Evolutionary conservation across 1,284 basidiomycete species (phyloP), one percentile per base, ranked within the genome.

Genomic region (Trametes hirsuta): DNA sequence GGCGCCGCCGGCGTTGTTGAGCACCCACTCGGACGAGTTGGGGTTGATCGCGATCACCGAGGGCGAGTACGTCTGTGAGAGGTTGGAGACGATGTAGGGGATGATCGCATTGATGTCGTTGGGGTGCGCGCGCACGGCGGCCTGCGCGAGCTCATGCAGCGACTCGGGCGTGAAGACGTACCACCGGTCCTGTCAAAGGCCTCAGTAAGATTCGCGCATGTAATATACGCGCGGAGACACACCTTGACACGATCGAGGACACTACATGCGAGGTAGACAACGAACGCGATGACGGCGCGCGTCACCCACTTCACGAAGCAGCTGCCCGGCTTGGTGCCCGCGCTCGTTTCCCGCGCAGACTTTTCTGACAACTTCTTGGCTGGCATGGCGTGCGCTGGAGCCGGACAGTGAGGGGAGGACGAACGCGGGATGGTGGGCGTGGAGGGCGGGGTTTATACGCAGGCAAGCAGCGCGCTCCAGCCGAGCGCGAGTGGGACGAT

Each of bases 1-100:
- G 0, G 97, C 97, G 54, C 97, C 97, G 18, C 96, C 97, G 0
- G 97, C 97, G 72, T 99, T 99, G 81, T 91, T 98, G 78, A 97
- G 94, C 45, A 98, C 86, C 97, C 97, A 98, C 71, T 98, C 95
- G 49, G 83, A 79, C 6, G 79, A 66, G 75, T 91, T 74, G 21
- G 83, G 75, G 74, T 91, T 90, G 65, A 95, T 69, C 12, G 82
- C 77, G 52, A 90, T 79, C 40, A 77, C 69, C n/a, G 77, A 72
- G 22, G 79, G 64, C 6, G 88, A 79, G 71, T 94, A 90, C 8
- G 85, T 87, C 11, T 78, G 74, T 12, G 87, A 88, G 61, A 95
- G 86, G 74, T 91, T 89, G 18, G 82, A 69, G 57, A 93, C 80
- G 66, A 97, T 93, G 74, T 92, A 85, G 45, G 83, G 73, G 71